phyloP scores from a whole-genome alignment of 306 rosid genomes.

The Alnus rubra region DNA sequence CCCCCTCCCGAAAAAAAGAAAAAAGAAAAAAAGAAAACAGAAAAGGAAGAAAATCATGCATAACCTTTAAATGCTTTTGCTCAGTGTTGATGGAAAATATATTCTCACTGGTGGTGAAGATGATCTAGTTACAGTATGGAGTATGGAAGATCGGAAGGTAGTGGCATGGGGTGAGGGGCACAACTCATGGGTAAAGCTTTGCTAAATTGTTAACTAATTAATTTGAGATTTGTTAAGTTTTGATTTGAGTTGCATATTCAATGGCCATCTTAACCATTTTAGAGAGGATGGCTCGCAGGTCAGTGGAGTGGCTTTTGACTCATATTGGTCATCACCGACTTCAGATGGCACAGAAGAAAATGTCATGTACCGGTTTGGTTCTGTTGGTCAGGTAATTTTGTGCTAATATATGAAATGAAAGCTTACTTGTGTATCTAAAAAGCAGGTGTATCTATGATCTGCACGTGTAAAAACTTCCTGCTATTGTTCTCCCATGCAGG shows the following conservation, averaged over 20 bases:
- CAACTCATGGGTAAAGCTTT: constrained; percentile 85
- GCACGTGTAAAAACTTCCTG: too few species aligned
- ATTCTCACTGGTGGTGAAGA: constrained; percentile 98
- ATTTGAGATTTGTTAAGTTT: constrained; percentile 14
- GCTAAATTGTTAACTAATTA: constrained; percentile 8
- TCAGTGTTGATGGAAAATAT: constrained; percentile 92
- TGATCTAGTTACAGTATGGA: constrained; percentile 97
- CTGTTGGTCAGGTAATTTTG: constrained; percentile 87
- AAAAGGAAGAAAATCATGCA: not conserved
- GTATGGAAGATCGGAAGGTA: constrained; percentile 97
- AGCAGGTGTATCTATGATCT: not conserved
- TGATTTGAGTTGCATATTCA: constrained; percentile 15
- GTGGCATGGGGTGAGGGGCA: constrained; percentile 99
- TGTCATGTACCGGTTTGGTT: constrained; percentile 85
- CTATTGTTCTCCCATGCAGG: too few species aligned
- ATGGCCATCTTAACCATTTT: constrained; percentile 23
- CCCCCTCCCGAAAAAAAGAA: not conserved
- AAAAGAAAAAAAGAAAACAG: not conserved
- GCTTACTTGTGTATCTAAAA: not conserved
- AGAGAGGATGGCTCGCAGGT: constrained; percentile 50
- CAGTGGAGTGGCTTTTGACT: constrained; percentile 97
- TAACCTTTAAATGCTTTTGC: constrained; percentile 2
- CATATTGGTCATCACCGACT: constrained; percentile 92
- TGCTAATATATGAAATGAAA: not conserved
- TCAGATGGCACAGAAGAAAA: constrained; percentile 73